These are phyloP conservation scores for Cercospora citrullina DNA, from an alignment of 2,329 filamentous ascomycete species.

Conservation along the genomic window DNA sequence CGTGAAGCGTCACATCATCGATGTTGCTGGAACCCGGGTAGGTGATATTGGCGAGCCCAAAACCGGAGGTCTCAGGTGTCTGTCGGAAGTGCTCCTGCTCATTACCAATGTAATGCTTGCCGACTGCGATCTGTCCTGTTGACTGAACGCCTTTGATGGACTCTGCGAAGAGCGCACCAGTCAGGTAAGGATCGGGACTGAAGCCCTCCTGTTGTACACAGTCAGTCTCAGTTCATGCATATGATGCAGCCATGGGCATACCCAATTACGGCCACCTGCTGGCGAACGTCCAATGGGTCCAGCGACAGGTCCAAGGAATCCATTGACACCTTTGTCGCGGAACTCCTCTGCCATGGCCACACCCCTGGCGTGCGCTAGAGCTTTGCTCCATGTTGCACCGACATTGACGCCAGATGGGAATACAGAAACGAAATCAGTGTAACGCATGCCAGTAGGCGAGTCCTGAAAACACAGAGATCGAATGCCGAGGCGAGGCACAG, in stretches of 20 bases:
- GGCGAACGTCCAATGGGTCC: slow-evolving; percentile 66
- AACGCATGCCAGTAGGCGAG: slow-evolving; percentile 75
- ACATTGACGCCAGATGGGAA: slow-evolving; percentile 77
- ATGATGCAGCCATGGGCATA: slow-evolving; percentile 39
- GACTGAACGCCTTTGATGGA: slow-evolving; percentile 78
- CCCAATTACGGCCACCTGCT: slow-evolving; percentile 19
- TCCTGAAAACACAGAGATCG: slow-evolving; percentile 74
- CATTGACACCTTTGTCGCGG: slow-evolving; percentile 71
- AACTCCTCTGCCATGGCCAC: slow-evolving; percentile 74
- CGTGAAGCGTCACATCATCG: slow-evolving; percentile 60
- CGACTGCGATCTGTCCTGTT: slow-evolving; percentile 77
- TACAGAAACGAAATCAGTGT: slow-evolving; percentile 75
- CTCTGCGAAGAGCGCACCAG: slow-evolving; percentile 55
- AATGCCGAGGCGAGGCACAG: slow-evolving; percentile 42
- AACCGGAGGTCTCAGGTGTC: slow-evolving; percentile 46
- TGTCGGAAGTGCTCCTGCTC: slow-evolving; percentile 75
- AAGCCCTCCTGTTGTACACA: slow-evolving; percentile 51
- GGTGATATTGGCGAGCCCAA: slow-evolving; percentile 53
- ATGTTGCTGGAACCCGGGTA: slow-evolving; percentile 56
- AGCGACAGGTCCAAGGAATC: slow-evolving; percentile 73
- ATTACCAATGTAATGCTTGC: slow-evolving; percentile 74
- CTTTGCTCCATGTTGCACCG: slow-evolving; percentile 78
- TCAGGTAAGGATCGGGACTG: slow-evolving; percentile 73
- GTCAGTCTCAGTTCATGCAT: slow-evolving; percentile 62
- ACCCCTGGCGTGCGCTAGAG: slow-evolving; percentile 67